phyloP scores from a whole-genome alignment of 371 early-diverging fungal species.

The Mortierella sp. region DNA sequence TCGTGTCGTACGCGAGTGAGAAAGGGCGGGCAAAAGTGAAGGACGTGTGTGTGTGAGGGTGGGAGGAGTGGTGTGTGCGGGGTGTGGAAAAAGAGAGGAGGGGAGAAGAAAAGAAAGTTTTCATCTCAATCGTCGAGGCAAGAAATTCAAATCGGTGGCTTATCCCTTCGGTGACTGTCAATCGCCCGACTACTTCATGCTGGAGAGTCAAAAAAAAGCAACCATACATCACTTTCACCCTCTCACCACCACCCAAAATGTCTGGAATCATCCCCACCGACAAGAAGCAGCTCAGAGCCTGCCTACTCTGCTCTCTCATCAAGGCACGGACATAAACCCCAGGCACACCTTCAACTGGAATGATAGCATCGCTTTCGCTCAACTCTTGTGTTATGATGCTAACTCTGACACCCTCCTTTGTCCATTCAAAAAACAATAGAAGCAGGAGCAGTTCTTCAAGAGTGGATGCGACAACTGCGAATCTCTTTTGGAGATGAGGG shows the following conservation, averaged over 20 bases:
- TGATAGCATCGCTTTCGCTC: neutral
- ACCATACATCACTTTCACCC: neutral
- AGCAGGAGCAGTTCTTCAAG: conserved; percentile 80
- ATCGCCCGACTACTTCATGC: neutral
- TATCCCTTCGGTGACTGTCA: neutral
- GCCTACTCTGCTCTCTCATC: conserved; percentile 93
- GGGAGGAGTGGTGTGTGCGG: neutral
- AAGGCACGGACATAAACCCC: conserved; percentile 66
- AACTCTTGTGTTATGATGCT: neutral
- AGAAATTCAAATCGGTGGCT: neutral
- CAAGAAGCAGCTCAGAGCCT: conserved; percentile 89
- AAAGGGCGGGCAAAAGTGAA: too few relatives aligned
- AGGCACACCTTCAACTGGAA: neutral
- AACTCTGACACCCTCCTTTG: neutral
- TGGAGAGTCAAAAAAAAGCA: neutral
- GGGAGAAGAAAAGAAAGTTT: neutral
- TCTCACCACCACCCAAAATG: conserved; percentile 57
- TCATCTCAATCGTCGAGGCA: neutral
- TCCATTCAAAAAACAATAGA: conserved; percentile 55
- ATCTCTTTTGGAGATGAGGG: conserved; percentile 82
- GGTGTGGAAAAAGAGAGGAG: neutral
- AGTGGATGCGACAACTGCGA: conserved; percentile 96
- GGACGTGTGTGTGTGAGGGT: neutral
- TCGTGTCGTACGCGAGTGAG: too few relatives aligned
- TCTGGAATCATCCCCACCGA: conserved; percentile 77